A percentile compares a stretch with the other conserved stretches of the same genome.
phyloP scores from a whole-genome alignment of 768 basidiomycete genomes.

The Boletus tomentosulus region DNA sequence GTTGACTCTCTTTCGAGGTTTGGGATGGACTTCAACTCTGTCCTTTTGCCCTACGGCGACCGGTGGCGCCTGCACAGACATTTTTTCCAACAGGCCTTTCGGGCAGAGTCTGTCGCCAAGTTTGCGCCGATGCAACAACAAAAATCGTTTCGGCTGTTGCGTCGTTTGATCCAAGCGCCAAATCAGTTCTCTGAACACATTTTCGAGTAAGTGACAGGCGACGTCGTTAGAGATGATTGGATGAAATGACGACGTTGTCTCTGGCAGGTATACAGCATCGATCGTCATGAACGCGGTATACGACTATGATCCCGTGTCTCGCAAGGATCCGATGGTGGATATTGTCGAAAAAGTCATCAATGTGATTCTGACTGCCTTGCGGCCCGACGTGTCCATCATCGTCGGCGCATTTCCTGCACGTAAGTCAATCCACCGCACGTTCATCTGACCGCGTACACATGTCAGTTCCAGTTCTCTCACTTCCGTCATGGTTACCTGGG shows the following conservation, averaged over 20 bases:
- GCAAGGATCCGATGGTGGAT: slow-evolving; percentile 6
- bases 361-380: slow-evolving; percentile 3
- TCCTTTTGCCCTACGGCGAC: slow-evolving; percentile 26
- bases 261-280: slow-evolving; percentile 12
- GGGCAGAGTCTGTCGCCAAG: slow-evolving; percentile 8
- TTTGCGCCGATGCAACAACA: slow-evolving; percentile 28
- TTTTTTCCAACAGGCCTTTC: slow-evolving; percentile 22
- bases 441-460: not conserved
- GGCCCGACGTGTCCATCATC: slow-evolving; percentile 7
- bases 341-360: slow-evolving; percentile 7
- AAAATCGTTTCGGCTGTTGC: slow-evolving; percentile 28
- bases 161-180: slow-evolving; percentile 29
- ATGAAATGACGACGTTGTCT: not conserved
- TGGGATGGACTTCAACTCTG: slow-evolving; percentile 14
- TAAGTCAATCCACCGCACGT: slow-evolving; percentile 1
- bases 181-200: slow-evolving; percentile 30
- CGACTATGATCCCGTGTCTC: slow-evolving; percentile 14
- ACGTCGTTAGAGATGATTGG: not conserved
- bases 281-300: slow-evolving; percentile 10
- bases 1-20: slow-evolving; percentile 1
- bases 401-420: slow-evolving; percentile 11
- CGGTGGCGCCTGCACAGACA: slow-evolving; percentile 29
- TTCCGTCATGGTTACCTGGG: slow-evolving; percentile 12
- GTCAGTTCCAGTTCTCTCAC: not conserved
- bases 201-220: slow-evolving; percentile 19